phyloP scores from a whole-genome alignment of 148 eudicot species.

The Amaranthus cruentus region DNA sequence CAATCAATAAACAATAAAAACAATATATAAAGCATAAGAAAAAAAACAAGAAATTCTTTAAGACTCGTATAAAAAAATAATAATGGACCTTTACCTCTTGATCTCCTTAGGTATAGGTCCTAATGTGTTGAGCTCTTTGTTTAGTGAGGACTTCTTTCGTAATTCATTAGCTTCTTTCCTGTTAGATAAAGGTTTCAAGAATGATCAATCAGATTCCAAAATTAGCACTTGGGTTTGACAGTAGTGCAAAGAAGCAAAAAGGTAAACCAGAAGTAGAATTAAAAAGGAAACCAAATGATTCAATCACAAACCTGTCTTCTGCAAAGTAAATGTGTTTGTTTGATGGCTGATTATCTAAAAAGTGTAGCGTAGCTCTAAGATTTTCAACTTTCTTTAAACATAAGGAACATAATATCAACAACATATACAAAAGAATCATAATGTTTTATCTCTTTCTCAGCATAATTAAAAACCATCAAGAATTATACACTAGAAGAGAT shows the following conservation, averaged over 20 bases:
- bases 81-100: constrained; percentile 40
- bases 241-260: background rate
- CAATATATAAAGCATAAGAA: background rate
- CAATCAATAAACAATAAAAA: too few species aligned
- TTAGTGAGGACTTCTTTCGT: constrained; percentile 24
- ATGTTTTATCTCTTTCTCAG: background rate
- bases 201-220: background rate
- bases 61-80: background rate
- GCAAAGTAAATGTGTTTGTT: constrained; percentile 69
- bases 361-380: constrained; percentile 57
- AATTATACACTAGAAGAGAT: background rate
- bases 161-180: constrained; percentile 78
- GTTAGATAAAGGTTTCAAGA: constrained; percentile 3
- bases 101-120: constrained; percentile 45
- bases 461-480: background rate
- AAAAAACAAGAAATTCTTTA: background rate
- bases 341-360: constrained; percentile 42
- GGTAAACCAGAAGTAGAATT: background rate
- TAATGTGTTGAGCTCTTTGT: constrained; percentile 18
- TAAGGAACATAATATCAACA: background rate
- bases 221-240: background rate
- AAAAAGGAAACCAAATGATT: background rate
- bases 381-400: constrained; percentile 70
- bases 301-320: constrained; percentile 67
- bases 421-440: background rate